Percentiles rank a stretch among this genome's conserved stretches.
Conservation (phyloP, 1,139 yeast genomes). For the Blastobotrys petasosporus region DNA sequence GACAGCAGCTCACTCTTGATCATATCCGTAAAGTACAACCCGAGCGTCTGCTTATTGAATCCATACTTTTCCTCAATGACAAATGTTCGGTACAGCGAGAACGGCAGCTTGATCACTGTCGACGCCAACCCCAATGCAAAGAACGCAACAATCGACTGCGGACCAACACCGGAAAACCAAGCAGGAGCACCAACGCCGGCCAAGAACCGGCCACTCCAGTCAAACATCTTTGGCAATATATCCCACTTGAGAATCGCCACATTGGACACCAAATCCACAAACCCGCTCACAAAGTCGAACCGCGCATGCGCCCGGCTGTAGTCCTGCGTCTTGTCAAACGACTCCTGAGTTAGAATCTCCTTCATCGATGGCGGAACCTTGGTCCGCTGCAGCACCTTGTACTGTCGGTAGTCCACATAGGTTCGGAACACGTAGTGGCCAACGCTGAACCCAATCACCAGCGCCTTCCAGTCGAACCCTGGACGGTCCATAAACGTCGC, state of each 20-base stretch:
- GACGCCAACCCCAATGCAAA: conserved; percentile 45
- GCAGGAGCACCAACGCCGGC: conserved; percentile 29
- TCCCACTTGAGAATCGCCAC: conserved; percentile 54
- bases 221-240: conserved; percentile 66
- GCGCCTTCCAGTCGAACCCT: conserved; percentile 67
- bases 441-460: conserved; percentile 67
- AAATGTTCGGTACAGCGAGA: conserved; percentile 69
- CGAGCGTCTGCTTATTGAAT: conserved; percentile 74
- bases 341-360: conserved; percentile 54
- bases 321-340: conserved; percentile 69
- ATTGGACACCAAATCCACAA: conserved; percentile 51
- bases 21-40: conserved; percentile 66
- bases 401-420: conserved; percentile 72
- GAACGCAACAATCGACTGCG: conserved; percentile 61
- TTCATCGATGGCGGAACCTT: conserved; percentile 56
- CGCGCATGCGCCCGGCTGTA: conserved; percentile 79
- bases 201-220: conserved; percentile 42
- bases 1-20: conserved; percentile 54
- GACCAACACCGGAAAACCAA: conserved; percentile 30
- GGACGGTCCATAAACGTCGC: conserved; percentile 47
- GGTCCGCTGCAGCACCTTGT: conserved; percentile 50
- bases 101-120: conserved; percentile 55
- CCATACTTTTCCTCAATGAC: conserved; percentile 90
- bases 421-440: conserved; percentile 73
- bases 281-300: conserved; percentile 55